These are phyloP conservation scores for Solanum boliviense DNA, from an alignment of 257 asterid genomes.

Conservation along the genomic window DNA sequence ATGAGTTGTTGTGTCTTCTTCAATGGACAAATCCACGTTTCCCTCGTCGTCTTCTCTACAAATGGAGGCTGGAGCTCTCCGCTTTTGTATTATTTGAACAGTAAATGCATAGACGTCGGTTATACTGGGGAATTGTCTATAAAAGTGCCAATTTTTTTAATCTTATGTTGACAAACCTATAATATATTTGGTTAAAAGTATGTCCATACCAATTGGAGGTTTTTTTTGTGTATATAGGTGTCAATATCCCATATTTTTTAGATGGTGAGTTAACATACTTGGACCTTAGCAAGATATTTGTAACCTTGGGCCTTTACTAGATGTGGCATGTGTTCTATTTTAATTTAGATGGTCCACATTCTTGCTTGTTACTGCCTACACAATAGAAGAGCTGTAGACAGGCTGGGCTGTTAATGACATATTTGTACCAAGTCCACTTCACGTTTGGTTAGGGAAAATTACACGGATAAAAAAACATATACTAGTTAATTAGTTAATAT, in stretches of 20 bases:
- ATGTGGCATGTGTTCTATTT: not conserved
- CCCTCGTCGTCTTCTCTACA: not conserved
- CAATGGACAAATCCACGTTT: not conserved
- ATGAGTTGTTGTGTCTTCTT: not conserved
- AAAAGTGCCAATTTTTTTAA: not conserved
- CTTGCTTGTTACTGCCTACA: not conserved
- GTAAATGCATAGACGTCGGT: not conserved
- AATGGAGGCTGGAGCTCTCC: not conserved
- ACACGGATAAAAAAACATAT: too few species aligned
- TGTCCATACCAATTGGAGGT: not conserved
- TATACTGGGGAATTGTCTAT: not conserved
- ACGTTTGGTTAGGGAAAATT: too few species aligned
- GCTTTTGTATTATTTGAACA: not conserved
- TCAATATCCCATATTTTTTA: not conserved
- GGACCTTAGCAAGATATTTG: not conserved
- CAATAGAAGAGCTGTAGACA: not conserved
- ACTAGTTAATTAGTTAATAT: too few species aligned
- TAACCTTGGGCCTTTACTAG: not conserved
- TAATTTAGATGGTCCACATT: too few species aligned
- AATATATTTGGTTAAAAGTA: not conserved
- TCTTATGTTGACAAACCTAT: not conserved
- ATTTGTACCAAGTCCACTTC: not conserved
- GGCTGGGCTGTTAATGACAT: not conserved
- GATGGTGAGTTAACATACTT: not conserved
- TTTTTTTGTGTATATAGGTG: not conserved